Evolutionary conservation across 2,329 filamentous ascomycete genomes (phyloP).

Genomic region (Phialophora macrospora): DNA sequence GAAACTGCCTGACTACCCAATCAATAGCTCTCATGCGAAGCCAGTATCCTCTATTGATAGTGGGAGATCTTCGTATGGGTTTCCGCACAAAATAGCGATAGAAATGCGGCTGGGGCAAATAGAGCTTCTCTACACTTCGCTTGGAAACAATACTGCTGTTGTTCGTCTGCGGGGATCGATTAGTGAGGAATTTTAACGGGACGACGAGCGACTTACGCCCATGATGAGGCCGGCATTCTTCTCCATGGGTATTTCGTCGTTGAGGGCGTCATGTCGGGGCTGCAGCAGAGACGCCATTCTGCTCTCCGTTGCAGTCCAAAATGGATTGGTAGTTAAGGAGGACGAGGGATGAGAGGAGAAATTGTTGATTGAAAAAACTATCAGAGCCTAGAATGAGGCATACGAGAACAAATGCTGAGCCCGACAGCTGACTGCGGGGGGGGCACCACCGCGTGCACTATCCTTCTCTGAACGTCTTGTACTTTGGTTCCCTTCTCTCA

Average conservation of each 20-base stretch:
- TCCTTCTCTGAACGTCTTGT: neutral
- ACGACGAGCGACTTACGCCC: constrained; percentile 50
- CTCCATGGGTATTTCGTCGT: constrained; percentile 40
- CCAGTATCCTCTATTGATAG: constrained; percentile 91
- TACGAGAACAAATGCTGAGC: neutral
- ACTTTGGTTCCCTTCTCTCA: neutral
- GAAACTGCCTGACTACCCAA: constrained; percentile 72
- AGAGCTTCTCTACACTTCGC: constrained; percentile 86
- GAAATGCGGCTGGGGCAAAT: constrained; percentile 80
- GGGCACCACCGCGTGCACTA: neutral
- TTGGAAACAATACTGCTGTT: constrained; percentile 92
- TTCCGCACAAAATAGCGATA: constrained; percentile 88
- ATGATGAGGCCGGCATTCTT: constrained; percentile 60
- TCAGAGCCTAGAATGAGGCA: neutral
- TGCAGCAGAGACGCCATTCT: constrained; percentile 29
- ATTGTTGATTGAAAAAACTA: neutral
- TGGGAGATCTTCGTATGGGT: constrained; percentile 77
- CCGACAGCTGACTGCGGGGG: neutral
- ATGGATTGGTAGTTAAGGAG: neutral
- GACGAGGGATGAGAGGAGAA: neutral
- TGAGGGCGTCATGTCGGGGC: constrained; percentile 5
- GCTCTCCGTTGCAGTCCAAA: neutral
- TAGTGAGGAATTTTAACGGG: constrained; percentile 14
- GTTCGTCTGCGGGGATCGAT: constrained; percentile 67
- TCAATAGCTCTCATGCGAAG: constrained; percentile 83